phyloP scores from a whole-genome alignment of 805 yeast species.

The Saccharomyces jurei region DNA sequence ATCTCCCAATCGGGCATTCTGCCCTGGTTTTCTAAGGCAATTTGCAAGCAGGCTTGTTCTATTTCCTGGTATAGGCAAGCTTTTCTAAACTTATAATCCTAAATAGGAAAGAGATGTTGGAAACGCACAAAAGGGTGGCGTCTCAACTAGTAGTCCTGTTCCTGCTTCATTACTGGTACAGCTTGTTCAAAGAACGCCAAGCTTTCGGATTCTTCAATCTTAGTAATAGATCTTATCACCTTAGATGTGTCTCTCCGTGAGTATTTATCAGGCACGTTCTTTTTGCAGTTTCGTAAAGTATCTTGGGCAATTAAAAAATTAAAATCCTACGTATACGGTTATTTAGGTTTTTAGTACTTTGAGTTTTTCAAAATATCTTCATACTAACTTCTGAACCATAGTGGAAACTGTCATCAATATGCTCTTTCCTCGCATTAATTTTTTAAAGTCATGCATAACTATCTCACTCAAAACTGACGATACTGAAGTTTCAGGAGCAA shows the following conservation, averaged over 20 bases:
- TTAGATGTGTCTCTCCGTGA: background rate
- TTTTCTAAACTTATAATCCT: background rate
- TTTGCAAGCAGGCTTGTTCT: background rate
- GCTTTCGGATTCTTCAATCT: background rate
- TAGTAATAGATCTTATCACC: background rate
- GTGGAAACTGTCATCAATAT: no score
- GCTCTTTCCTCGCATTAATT: no score
- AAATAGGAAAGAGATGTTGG: background rate
- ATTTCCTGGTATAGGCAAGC: background rate
- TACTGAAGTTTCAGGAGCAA: no score
- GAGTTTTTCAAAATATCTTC: background rate
- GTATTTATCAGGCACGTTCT: background rate
- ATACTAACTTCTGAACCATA: no score
- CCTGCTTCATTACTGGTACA: background rate
- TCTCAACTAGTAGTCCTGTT: background rate
- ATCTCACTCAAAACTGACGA: no score
- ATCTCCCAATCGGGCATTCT: background rate
- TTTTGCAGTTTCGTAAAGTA: background rate
- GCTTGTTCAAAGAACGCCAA: background rate
- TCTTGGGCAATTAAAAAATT: background rate
- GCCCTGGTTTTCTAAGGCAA: no score
- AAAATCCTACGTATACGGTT: background rate
- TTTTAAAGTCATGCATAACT: no score
- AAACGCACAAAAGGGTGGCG: background rate
- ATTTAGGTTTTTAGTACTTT: background rate